Percentiles rank a stretch among this genome's conserved stretches.
phyloP scores from a whole-genome alignment of 495 filamentous ascomycete genomes.

The Chaetomidium leptoderma region DNA sequence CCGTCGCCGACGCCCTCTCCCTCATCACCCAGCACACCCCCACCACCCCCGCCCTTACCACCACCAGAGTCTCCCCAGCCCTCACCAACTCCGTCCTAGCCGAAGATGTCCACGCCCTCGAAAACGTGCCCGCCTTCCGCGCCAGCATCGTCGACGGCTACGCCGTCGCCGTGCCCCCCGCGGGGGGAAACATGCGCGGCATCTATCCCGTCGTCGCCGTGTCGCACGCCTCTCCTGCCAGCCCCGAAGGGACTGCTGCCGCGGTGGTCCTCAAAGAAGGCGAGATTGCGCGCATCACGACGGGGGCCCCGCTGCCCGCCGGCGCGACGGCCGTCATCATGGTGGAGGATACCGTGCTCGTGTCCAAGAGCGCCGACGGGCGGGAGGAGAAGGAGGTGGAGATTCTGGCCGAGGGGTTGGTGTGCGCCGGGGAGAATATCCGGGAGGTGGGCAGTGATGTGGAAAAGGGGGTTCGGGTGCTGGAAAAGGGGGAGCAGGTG shows the following conservation, averaged over 20 bases:
- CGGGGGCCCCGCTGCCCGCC: conserved; percentile 83
- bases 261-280: conserved; percentile 59
- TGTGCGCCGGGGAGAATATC: conserved; percentile 79
- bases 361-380: too few species aligned
- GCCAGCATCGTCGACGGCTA: conserved; percentile 98
- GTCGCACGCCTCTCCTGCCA: conserved; percentile 72
- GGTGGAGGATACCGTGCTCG: conserved; percentile 89
- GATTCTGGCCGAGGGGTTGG: conserved; percentile 70
- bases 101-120: conserved; percentile 70
- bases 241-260: conserved; percentile 27
- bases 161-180: conserved; percentile 59
- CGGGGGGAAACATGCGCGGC: conserved; percentile 61
- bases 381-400: conserved; percentile 83
- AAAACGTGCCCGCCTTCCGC: conserved; percentile 85
- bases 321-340: conserved; percentile 91
- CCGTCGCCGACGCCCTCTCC: conserved; percentile 74
- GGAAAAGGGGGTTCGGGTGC: conserved; percentile 58
- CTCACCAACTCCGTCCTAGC: conserved; percentile 77
- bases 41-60: conserved; percentile 49
- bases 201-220: conserved; percentile 82
- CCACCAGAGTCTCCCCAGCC: conserved; percentile 53
- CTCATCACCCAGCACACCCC: conserved; percentile 68
- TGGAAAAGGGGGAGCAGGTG: conserved; percentile 71
- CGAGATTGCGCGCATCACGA: conserved; percentile 84
- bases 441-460: conserved; percentile 90